Conservation (phyloP, 2,329 filamentous ascomycete genomes). For the Curvularia lunata region DNA sequence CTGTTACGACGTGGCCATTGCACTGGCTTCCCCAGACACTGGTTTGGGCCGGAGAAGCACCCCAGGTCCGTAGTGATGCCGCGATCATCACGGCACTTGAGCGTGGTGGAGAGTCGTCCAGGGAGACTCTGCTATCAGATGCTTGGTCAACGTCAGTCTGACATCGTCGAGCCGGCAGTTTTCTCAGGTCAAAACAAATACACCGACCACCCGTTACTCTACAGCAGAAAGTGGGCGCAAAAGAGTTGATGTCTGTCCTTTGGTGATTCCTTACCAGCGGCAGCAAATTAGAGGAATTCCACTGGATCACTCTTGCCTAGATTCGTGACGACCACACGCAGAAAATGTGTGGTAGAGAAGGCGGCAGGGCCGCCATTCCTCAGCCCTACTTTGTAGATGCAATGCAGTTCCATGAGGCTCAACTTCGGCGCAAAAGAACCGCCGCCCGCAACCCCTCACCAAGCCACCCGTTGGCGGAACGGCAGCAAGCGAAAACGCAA, state of each 20-base stretch:
- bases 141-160: constrained; percentile 1
- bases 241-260: neutral
- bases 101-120: neutral
- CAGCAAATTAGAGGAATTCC: no score
- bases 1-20: neutral
- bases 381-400: neutral
- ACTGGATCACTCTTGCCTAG: no score
- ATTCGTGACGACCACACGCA: no score
- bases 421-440: constrained; percentile 8
- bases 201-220: neutral
- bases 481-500: constrained; percentile 13
- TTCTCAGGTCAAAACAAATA: neutral
- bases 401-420: neutral
- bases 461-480: constrained; percentile 1
- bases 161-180: neutral
- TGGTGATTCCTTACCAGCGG: no score
- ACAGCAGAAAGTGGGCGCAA: neutral
- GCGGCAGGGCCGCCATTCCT: neutral
- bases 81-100: constrained; percentile 1
- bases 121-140: neutral
- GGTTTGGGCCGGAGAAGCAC: neutral
- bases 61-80: neutral
- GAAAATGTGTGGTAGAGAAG: neutral
- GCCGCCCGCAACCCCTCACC: constrained; percentile 12
- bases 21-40: neutral